Evolutionary conservation across 2,329 filamentous ascomycete genomes (phyloP).

Genomic region (Xylariaceae sp.): DNA sequence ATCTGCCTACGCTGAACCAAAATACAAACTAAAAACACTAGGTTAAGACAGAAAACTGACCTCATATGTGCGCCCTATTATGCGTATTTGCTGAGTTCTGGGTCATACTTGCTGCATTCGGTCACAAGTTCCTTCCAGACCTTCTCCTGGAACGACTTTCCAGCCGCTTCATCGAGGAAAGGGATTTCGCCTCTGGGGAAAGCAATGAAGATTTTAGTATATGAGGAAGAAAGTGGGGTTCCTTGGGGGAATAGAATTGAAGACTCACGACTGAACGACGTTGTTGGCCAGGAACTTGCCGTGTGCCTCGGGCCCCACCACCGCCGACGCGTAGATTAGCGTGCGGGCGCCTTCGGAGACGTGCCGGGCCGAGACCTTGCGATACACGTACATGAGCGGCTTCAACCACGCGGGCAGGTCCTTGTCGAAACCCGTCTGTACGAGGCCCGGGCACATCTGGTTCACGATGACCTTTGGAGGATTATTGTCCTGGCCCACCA

Average conservation of each 20-base stretch:
- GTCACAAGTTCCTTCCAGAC: conserved; percentile 7
- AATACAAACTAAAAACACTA: no score
- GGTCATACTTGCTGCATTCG: conserved; percentile 3
- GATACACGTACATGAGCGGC: conserved; percentile 4
- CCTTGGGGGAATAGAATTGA: background rate
- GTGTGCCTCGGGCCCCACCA: conserved; percentile 6
- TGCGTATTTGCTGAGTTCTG: conserved; percentile 4
- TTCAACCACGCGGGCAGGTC: conserved; percentile 2
- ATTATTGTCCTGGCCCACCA: conserved; percentile 1
- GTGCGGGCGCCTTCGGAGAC: conserved; percentile 8
- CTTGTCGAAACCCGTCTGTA: conserved; percentile 4
- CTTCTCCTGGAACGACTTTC: conserved; percentile 5
- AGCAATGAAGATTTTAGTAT: conserved; percentile 1
- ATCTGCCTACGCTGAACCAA: conserved; percentile 1
- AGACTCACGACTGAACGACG: conserved; percentile 2
- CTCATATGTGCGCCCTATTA: no score
- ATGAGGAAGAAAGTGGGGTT: conserved; percentile 1
- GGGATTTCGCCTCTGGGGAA: conserved; percentile 1
- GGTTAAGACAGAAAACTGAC: no score
- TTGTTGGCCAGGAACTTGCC: conserved; percentile 8
- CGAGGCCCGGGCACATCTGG: conserved; percentile 8
- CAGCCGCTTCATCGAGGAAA: conserved; percentile 7
- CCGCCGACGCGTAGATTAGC: conserved; percentile 4
- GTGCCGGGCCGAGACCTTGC: conserved; percentile 2
- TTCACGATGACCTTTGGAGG: conserved; percentile 9